Conservation (phyloP, 2,329 filamentous ascomycete species). For the Neonectria punicea region DNA sequence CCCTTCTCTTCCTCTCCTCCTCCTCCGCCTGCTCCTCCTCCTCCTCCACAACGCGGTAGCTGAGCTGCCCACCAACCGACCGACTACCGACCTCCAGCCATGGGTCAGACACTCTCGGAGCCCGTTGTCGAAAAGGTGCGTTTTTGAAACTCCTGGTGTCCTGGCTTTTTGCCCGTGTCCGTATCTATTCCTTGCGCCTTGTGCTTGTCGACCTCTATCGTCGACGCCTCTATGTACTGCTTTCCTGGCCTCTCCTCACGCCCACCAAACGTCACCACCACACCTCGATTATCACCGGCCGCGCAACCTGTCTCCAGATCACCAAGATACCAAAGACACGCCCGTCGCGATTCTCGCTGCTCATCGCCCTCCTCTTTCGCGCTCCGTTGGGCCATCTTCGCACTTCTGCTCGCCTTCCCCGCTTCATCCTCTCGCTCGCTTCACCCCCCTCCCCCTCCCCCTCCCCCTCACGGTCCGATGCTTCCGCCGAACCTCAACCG, state of each 20-base stretch:
- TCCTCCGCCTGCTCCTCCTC: conserved; percentile 24
- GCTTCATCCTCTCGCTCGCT: conserved; percentile 21
- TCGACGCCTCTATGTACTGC: conserved; percentile 11
- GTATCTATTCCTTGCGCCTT: conserved; percentile 9
- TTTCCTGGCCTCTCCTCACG: conserved; percentile 35
- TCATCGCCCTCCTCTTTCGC: background rate
- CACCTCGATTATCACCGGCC: conserved; percentile 8
- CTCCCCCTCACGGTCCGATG: conserved; percentile 24
- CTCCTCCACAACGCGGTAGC: conserved; percentile 38
- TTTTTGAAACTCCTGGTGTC: conserved; percentile 18
- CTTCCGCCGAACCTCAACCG: conserved; percentile 24
- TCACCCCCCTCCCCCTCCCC: conserved; percentile 14
- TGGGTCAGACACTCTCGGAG: conserved; percentile 99
- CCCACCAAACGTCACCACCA: conserved; percentile 20
- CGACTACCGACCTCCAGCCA: conserved; percentile 54
- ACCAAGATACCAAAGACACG: conserved; percentile 15
- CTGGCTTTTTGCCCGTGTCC: conserved; percentile 3
- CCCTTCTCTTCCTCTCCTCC: conserved; percentile 28
- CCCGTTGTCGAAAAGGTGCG: conserved; percentile 97
- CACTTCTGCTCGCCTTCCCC: conserved; percentile 21
- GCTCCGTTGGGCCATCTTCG: conserved; percentile 1
- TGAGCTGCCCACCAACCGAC: conserved; percentile 41
- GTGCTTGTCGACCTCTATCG: background rate
- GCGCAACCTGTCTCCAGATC: conserved; percentile 24
- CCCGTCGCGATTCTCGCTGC: background rate